phyloP scores from a whole-genome alignment of 192 early-diverging fungal genomes.

The Dispira parvispora region DNA sequence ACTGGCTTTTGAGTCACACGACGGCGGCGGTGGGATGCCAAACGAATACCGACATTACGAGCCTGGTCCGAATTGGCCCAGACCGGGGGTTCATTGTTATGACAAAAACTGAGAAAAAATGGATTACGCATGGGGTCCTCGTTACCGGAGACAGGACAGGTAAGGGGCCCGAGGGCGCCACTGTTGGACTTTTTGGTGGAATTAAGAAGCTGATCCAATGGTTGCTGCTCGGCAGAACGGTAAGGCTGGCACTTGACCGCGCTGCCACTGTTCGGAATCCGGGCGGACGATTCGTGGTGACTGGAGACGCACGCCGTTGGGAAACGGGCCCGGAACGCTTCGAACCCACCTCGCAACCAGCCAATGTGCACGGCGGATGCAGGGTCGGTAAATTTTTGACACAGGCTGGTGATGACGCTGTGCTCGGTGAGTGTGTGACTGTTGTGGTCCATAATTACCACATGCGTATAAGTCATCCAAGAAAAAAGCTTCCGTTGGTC shows the following conservation, averaged over 20 bases:
- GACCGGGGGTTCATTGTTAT: background rate
- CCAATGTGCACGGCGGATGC: conserved; percentile 1
- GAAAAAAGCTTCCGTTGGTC: background rate
- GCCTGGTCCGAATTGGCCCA: background rate
- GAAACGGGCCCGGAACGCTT: background rate
- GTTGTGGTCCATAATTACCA: conserved; percentile 1
- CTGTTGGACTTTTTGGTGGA: background rate
- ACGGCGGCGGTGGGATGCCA: background rate
- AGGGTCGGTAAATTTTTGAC: background rate
- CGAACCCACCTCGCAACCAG: conserved; percentile 2
- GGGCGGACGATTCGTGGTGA: background rate
- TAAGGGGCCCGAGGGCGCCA: background rate
- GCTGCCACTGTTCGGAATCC: no score
- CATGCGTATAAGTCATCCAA: background rate
- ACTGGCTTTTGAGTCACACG: background rate
- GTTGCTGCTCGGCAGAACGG: no score
- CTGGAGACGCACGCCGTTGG: background rate
- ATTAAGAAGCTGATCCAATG: background rate
- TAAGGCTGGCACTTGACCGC: no score
- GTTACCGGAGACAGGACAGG: background rate
- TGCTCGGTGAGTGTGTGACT: background rate
- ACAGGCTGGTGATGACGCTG: background rate
- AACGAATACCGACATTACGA: background rate
- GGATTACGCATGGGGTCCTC: background rate
- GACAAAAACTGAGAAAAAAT: conserved; percentile 2